These are phyloP conservation scores for Sophora flavescens DNA, from an alignment of 306 rosid species.

Conservation along the genomic window DNA sequence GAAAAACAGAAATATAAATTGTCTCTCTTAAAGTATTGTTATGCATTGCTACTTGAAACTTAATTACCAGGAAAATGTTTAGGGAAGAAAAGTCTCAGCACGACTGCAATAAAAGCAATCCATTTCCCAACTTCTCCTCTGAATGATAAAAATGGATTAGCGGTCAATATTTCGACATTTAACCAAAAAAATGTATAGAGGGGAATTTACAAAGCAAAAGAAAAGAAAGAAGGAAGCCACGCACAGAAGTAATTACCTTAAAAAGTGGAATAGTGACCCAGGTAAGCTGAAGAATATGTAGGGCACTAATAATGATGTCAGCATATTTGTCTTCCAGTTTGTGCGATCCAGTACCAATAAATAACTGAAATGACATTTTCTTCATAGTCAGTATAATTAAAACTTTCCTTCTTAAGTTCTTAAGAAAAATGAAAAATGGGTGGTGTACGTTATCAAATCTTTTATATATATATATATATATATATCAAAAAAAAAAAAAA, in stretches of 20 bases:
- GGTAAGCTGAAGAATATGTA: constrained; percentile 93
- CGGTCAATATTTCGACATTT: neutral
- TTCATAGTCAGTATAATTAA: neutral
- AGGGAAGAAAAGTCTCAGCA: constrained; percentile 86
- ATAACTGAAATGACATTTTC: constrained; percentile 61
- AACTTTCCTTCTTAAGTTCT: too few relatives aligned
- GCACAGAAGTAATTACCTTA: constrained; percentile 55
- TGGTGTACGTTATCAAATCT: too few relatives aligned
- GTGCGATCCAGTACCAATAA: constrained; percentile 88
- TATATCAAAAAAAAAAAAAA: too few relatives aligned
- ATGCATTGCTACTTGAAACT: neutral
- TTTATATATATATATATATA: too few relatives aligned
- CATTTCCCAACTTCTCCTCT: constrained; percentile 89
- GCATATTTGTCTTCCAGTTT: constrained; percentile 91
- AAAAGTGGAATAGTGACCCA: constrained; percentile 57
- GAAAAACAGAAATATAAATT: neutral
- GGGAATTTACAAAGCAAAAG: neutral
- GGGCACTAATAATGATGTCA: constrained; percentile 85
- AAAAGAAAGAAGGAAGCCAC: neutral
- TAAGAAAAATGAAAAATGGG: too few relatives aligned
- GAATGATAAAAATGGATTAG: constrained; percentile 27
- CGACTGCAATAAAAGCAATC: constrained; percentile 80
- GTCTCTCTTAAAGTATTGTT: neutral
- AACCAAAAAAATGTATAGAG: constrained; percentile 4
- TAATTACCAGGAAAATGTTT: constrained; percentile 79